These are phyloP conservation scores for Ascochyta clinopodiicola DNA, from an alignment of 2,329 filamentous ascomycete genomes.

Conservation along the genomic window DNA sequence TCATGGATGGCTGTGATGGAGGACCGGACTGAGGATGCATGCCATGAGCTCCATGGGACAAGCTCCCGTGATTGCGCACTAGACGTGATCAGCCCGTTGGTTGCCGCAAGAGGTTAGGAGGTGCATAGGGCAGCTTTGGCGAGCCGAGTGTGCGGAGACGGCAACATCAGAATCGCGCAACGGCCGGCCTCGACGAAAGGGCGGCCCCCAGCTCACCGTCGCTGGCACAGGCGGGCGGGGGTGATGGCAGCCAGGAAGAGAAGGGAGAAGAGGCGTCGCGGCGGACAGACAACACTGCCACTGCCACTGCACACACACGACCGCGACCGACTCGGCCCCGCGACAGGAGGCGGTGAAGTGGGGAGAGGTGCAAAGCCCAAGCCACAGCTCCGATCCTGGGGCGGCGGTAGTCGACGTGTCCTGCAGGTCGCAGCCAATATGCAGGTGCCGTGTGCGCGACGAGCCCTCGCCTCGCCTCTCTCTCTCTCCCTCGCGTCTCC, in stretches of 20 bases:
- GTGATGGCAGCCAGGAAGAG: not conserved
- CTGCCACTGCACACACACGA: not conserved
- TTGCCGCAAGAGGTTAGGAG: slow-evolving; percentile 11
- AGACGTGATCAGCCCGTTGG: slow-evolving; percentile 33
- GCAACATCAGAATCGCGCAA: slow-evolving; percentile 26
- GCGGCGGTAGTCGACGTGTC: slow-evolving; percentile 21
- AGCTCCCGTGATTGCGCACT: slow-evolving; percentile 39
- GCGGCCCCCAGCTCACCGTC: not conserved
- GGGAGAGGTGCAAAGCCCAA: slow-evolving; percentile 21
- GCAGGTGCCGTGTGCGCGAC: slow-evolving; percentile 23
- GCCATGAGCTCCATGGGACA: slow-evolving; percentile 36
- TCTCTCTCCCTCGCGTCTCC: slow-evolving; percentile 3
- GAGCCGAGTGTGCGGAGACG: slow-evolving; percentile 37
- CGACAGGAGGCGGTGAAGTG: slow-evolving; percentile 26
- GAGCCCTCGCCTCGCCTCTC: slow-evolving; percentile 11
- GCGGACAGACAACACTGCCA: not conserved
- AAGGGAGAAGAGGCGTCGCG: not conserved
- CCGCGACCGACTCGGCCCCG: slow-evolving; percentile 2
- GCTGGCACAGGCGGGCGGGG: slow-evolving; percentile 1
- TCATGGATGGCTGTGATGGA: slow-evolving; percentile 46
- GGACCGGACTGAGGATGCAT: slow-evolving; percentile 37
- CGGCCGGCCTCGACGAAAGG: slow-evolving; percentile 18
- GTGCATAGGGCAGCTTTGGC: slow-evolving; percentile 23
- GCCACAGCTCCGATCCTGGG: slow-evolving; percentile 20
- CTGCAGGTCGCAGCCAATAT: slow-evolving; percentile 10